phyloP scores from a whole-genome alignment of 73 alveolate species.

The Paraurostyla sp. region DNA sequence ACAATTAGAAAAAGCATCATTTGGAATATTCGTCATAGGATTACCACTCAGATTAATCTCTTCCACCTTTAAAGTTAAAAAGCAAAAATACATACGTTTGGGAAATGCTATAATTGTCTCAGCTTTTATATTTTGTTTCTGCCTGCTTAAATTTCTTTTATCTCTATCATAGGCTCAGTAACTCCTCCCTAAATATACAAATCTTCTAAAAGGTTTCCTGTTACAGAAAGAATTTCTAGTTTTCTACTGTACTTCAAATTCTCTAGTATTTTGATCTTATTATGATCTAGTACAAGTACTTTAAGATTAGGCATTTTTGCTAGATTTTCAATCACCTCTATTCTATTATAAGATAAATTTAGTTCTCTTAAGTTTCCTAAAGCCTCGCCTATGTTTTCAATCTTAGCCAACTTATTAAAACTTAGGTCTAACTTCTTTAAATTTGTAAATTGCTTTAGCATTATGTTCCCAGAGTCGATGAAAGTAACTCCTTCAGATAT shows the following conservation, averaged over 20 bases:
- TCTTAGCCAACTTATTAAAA: conserved; percentile 21
- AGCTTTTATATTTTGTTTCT: conserved; percentile 26
- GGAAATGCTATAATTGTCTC: neutral
- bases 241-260: conserved; percentile 48
- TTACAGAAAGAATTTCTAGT: conserved; percentile 33
- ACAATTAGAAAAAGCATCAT: conserved; percentile 40
- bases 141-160: conserved; percentile 35
- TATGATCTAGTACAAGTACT: conserved; percentile 50
- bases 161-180: conserved; percentile 54
- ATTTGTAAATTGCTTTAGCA: conserved; percentile 9
- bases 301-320: conserved; percentile 40
- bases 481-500: conserved; percentile 43
- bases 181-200: conserved; percentile 13
- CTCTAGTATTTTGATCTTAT: conserved; percentile 46
- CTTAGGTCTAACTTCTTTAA: conserved; percentile 30
- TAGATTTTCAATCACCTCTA: conserved; percentile 47
- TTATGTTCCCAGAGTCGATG: conserved; percentile 31
- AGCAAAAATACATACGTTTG: conserved; percentile 21
- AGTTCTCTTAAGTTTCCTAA: conserved; percentile 54
- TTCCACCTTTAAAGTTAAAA: conserved; percentile 12
- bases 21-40: conserved; percentile 23
- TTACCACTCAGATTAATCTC: conserved; percentile 45
- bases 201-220: conserved; percentile 44
- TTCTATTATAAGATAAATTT: conserved; percentile 52
- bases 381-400: conserved; percentile 17